These are phyloP conservation scores for Arachnomyces sp. DNA, from an alignment of 2,329 filamentous ascomycete genomes.

Conservation along the genomic window DNA sequence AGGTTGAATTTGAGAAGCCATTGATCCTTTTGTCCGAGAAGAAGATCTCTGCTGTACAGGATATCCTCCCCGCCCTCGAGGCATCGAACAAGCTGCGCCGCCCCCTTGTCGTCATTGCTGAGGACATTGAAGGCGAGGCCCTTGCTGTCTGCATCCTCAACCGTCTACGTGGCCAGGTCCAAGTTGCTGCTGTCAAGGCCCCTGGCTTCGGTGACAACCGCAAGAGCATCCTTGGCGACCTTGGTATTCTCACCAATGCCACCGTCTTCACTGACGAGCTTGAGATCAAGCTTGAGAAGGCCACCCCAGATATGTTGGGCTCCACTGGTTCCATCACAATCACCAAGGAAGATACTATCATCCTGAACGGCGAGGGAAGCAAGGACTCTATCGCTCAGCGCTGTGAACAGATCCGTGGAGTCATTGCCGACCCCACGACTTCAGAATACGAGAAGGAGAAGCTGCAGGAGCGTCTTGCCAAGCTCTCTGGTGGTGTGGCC, in stretches of 20 bases:
- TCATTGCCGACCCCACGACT: slow-evolving; percentile 87
- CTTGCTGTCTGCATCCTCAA: slow-evolving; percentile 98
- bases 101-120: slow-evolving; percentile 94
- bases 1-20: slow-evolving; percentile 99
- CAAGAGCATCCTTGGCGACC: slow-evolving; percentile 97
- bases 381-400: slow-evolving; percentile 91
- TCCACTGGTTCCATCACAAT: slow-evolving; percentile 98
- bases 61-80: slow-evolving; percentile 97
- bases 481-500: slow-evolving; percentile 96
- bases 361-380: slow-evolving; percentile 92
- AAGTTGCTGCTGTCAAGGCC: slow-evolving; percentile 97
- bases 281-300: slow-evolving; percentile 98
- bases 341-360: slow-evolving; percentile 99
- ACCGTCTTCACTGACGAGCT: slow-evolving; percentile 98
- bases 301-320: slow-evolving; percentile 89
- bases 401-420: slow-evolving; percentile 97
- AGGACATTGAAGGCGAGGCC: slow-evolving; percentile 98
- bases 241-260: slow-evolving; percentile 91
- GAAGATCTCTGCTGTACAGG: slow-evolving; percentile 99
- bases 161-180: slow-evolving; percentile 98
- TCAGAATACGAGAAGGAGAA: slow-evolving; percentile 99
- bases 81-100: slow-evolving; percentile 91
- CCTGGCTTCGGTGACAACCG: slow-evolving; percentile 99
- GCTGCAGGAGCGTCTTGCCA: slow-evolving; percentile 98
- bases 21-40: slow-evolving; percentile 98